Conservation (phyloP, 2,329 filamentous ascomycete genomes). For the Fusarium sp. region DNA sequence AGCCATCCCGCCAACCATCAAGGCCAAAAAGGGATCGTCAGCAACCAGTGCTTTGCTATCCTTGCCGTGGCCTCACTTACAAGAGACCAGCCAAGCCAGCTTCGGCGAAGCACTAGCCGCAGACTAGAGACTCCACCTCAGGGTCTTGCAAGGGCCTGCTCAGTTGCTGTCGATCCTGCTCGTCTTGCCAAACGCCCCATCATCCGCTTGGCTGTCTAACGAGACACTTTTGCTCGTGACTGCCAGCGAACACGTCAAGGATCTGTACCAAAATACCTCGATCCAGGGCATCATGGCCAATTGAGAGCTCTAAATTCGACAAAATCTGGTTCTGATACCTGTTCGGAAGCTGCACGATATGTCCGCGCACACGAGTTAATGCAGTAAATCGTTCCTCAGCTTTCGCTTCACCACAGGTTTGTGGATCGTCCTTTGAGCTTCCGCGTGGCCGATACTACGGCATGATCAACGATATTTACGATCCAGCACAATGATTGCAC, state of each 20-base stretch:
- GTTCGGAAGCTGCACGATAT: slow-evolving; percentile 41
- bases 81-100: slow-evolving; percentile 15
- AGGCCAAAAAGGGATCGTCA: slow-evolving; percentile 20
- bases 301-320: slow-evolving; percentile 15
- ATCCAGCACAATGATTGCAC: slow-evolving; percentile 2
- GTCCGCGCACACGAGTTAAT: slow-evolving; percentile 38
- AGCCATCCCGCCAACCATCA: slow-evolving; percentile 33
- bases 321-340: slow-evolving; percentile 39
- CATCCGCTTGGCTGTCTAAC: slow-evolving; percentile 37
- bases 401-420: slow-evolving; percentile 23
- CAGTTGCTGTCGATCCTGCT: slow-evolving; percentile 39
- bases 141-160: slow-evolving; percentile 32
- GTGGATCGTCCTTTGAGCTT: slow-evolving; percentile 10
- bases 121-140: slow-evolving; percentile 21
- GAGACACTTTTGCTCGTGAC: slow-evolving; percentile 43
- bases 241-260: slow-evolving; percentile 48
- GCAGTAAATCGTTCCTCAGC: slow-evolving; percentile 37
- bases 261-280: slow-evolving; percentile 28
- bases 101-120: slow-evolving; percentile 30
- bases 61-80: slow-evolving; percentile 34
- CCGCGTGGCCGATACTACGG: slow-evolving; percentile 4
- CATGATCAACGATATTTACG: slow-evolving; percentile 14
- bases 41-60: slow-evolving; percentile 22
- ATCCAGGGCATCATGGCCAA: slow-evolving; percentile 33
- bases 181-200: slow-evolving; percentile 29